Conservation (phyloP, 768 basidiomycete genomes). For the Termitomyces bulborhizus region DNA sequence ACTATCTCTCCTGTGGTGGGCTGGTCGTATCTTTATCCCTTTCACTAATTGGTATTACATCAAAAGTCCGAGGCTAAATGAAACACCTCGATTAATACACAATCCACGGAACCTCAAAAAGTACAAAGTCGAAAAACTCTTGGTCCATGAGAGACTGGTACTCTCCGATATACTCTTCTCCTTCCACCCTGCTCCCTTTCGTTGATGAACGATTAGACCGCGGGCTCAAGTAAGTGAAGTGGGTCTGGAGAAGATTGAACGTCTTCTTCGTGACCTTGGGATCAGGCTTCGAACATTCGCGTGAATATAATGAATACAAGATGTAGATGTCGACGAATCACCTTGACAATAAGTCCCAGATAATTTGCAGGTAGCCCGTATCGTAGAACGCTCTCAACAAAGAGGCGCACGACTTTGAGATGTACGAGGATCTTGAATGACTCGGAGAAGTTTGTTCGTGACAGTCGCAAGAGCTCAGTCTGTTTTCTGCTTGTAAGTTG, state of each 20-base stretch:
- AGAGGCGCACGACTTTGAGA: constrained; percentile 85
- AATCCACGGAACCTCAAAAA: constrained; percentile 93
- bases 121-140: constrained; percentile 92
- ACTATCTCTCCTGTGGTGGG: constrained; percentile 45
- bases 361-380: constrained; percentile 96
- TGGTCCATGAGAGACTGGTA: constrained; percentile 92
- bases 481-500: constrained; percentile 24
- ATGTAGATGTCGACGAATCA: constrained; percentile 19
- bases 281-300: constrained; percentile 57
- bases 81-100: constrained; percentile 38
- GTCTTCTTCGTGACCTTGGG: constrained; percentile 78
- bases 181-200: constrained; percentile 30
- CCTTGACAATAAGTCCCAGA: constrained; percentile 75
- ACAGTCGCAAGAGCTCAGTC: constrained; percentile 87
- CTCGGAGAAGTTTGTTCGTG: constrained; percentile 96
- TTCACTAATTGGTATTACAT: constrained; percentile 47
- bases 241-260: constrained; percentile 61
- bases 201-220: constrained; percentile 48
- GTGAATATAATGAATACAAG: not conserved
- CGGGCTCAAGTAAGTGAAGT: constrained; percentile 80
- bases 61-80: constrained; percentile 13
- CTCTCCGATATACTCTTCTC: constrained; percentile 80
- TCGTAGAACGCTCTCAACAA: constrained; percentile 91
- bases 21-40: constrained; percentile 55
- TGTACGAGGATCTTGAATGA: constrained; percentile 92